Percentiles rank a stretch among this genome's conserved stretches.
Evolutionary conservation across 176 grass and related monocot species (phyloP).

Genomic region (Hyparrhenia diplandra): DNA sequence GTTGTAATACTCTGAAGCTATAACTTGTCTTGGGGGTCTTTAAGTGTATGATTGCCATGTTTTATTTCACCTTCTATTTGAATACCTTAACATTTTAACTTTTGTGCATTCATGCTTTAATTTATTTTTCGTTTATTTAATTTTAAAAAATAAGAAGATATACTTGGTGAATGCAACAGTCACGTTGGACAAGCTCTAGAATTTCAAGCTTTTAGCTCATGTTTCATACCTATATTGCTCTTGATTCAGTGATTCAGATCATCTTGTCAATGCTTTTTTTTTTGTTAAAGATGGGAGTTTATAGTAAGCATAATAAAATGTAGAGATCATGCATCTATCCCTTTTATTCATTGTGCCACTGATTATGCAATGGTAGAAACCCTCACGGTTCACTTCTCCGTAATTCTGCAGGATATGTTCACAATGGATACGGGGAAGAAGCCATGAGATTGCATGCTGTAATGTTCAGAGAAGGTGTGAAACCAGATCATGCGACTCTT

Average conservation of each 20-base stretch:
- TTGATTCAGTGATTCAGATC: not conserved
- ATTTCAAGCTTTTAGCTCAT: not conserved
- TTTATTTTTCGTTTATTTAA: not conserved
- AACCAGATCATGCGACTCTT: conserved; percentile 77
- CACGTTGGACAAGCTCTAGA: not conserved
- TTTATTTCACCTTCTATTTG: not conserved
- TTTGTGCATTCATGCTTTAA: not conserved
- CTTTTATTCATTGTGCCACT: not conserved
- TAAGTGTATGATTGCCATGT: too few species aligned
- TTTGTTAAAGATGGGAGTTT: not conserved
- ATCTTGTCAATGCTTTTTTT: not conserved
- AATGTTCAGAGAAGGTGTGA: conserved; percentile 53
- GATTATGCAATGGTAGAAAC: not conserved
- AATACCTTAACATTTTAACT: not conserved
- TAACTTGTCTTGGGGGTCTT: not conserved
- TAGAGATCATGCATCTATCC: not conserved
- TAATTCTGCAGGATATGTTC: conserved; percentile 69
- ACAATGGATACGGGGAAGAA: conserved; percentile 71
- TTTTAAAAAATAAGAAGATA: not conserved
- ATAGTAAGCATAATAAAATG: not conserved
- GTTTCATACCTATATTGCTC: not conserved
- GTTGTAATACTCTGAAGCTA: not conserved
- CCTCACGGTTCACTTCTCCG: conserved; percentile 6
- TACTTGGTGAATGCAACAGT: not conserved
- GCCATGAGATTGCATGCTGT: conserved; percentile 58